Evolutionary conservation across 805 yeast species (phyloP), one percentile per base, ranked within the genome.

Genomic region (Ogataea naganishii): DNA sequence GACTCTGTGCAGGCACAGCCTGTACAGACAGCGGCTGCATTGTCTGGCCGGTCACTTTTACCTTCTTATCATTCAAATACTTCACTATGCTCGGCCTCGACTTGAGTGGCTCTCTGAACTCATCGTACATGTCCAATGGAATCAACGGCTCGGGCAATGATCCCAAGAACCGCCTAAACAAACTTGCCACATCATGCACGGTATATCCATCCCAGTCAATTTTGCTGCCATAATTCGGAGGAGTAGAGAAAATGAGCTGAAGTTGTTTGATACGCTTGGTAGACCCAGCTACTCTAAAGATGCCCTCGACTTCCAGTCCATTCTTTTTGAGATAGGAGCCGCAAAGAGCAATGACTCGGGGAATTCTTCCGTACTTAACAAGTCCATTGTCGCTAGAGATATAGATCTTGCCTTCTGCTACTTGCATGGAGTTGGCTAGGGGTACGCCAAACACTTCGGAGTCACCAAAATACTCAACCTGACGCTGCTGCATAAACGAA

Each of bases 171-270:
- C 98, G 65, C 50, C 97, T 69, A 34, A 92, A 69, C 14, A 92
- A 64, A 13, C 92, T 82, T 2, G 97, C 95, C 1, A 96, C 96
- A 55, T 92, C 99, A 58, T 92, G 98, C 9, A 89, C 96, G 1
- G 86, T 84, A 57, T 75, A 92, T 1, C 94, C 89, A 28, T 83
- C 86, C 98, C 97, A 92, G 41, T 71, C 72, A 26, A 88, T 67
- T 41, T 80, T 80, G 29, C 85, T 72, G 12, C 98, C 99, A 51
- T 80, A 92, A 36, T 74, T 75, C 1, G 98, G 97, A 2, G 96
- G 85, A 2, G 81, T 59, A 32, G 88, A 83, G 60, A 92, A 92
- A 10, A 78, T 65, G 22, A 72, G 67, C 52, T 92, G 97, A 22
- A 92, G 64, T 41, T 84, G 88, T 43, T 84, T 82, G 21, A 92